These are phyloP conservation scores for Tolypocladium tropicale DNA, from an alignment of 2,329 filamentous ascomycete genomes.

Conservation along the genomic window DNA sequence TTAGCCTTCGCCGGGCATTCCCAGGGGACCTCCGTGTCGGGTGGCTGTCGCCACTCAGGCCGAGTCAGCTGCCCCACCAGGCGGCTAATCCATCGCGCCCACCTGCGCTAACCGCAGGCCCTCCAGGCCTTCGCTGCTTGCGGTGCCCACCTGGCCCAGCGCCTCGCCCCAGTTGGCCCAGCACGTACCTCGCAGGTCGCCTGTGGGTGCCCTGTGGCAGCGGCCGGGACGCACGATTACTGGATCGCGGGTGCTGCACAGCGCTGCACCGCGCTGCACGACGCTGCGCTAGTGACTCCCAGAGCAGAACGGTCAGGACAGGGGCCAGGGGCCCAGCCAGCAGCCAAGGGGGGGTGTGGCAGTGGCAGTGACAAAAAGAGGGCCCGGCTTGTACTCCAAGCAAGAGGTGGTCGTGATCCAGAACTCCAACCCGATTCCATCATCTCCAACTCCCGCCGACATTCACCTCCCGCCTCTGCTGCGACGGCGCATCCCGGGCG, in stretches of 20 bases:
- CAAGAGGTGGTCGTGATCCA: slow-evolving; percentile 1
- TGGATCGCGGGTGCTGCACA: not conserved
- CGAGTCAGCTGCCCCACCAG: slow-evolving; percentile 22
- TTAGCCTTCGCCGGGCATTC: not conserved
- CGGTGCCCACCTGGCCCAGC: not conserved
- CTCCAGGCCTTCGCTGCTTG: not conserved
- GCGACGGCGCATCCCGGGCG: not conserved
- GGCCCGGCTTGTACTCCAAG: not conserved
- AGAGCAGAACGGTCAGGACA: not conserved
- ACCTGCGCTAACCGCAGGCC: not conserved
- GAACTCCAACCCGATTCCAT: slow-evolving; percentile 1
- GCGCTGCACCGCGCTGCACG: not conserved
- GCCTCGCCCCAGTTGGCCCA: not conserved
- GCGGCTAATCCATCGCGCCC: slow-evolving; percentile 8
- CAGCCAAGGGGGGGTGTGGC: not conserved
- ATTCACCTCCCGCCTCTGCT: not conserved
- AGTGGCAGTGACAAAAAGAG: slow-evolving; percentile 1
- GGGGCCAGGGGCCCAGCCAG: not conserved
- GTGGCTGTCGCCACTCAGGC: slow-evolving; percentile 13
- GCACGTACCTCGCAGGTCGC: not conserved
- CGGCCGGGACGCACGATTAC: not conserved
- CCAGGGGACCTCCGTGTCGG: not conserved
- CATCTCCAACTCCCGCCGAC: not conserved
- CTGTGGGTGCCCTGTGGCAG: not conserved
- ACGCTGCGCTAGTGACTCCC: not conserved